Evolutionary conservation across 176 grass and related monocot species (phyloP).

Genomic region (Echinochloa phyllopogon): DNA sequence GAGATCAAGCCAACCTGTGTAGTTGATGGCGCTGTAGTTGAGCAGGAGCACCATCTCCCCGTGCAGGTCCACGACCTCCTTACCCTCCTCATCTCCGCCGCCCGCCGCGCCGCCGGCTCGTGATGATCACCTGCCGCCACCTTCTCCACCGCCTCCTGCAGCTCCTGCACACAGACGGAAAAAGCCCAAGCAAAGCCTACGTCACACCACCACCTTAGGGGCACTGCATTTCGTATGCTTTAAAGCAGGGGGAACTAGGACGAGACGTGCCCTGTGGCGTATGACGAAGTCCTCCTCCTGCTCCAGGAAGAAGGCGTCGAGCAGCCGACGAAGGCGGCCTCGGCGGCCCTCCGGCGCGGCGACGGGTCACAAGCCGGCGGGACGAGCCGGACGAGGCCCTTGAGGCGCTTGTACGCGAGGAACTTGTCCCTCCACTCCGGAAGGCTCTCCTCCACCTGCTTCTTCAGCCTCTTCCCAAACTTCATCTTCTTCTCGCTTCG

Average conservation of each 20-base stretch:
- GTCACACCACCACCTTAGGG: background rate
- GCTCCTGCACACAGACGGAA: slow-evolving; percentile 48
- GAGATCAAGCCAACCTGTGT: slow-evolving; percentile 58
- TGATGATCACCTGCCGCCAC: background rate
- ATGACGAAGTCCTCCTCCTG: slow-evolving; percentile 94
- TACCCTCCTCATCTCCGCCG: slow-evolving; percentile 49
- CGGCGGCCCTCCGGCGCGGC: background rate
- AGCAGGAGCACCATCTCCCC: slow-evolving; percentile 84
- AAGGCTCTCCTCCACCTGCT: slow-evolving; percentile 79
- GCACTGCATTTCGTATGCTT: background rate
- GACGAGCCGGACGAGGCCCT: slow-evolving; percentile 60
- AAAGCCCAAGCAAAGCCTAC: too few species aligned
- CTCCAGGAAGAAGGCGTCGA: slow-evolving; percentile 80
- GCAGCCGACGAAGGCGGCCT: slow-evolving; percentile 57
- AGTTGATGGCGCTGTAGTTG: slow-evolving; percentile 85
- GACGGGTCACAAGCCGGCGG: background rate
- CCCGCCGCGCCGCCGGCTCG: background rate
- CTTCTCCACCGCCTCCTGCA: slow-evolving; percentile 60
- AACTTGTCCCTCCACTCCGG: slow-evolving; percentile 91
- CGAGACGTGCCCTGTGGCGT: slow-evolving; percentile 47
- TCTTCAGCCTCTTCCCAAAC: slow-evolving; percentile 81
- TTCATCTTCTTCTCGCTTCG: slow-evolving; percentile 52
- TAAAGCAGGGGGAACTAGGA: background rate
- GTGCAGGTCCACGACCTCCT: slow-evolving; percentile 75
- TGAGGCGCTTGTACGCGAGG: slow-evolving; percentile 81